A percentile compares a stretch with the other conserved stretches of the same genome.
phyloP scores from a whole-genome alignment of 2,329 filamentous ascomycete species.

The Ophiostoma sp. region DNA sequence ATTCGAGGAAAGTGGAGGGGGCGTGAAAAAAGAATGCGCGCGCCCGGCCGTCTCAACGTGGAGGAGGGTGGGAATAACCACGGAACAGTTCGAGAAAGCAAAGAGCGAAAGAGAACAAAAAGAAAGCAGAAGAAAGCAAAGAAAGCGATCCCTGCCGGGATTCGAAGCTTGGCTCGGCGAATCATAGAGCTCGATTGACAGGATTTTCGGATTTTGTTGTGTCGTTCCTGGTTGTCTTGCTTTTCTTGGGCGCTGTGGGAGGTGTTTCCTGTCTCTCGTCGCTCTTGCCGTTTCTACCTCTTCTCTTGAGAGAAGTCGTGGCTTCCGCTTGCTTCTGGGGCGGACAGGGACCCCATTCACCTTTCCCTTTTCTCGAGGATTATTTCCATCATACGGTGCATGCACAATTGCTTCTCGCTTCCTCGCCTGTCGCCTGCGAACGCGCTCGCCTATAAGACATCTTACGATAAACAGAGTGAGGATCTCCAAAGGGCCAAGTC shows the following conservation, averaged over 20 bases:
- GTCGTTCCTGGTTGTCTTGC: neutral
- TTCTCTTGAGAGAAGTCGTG: neutral
- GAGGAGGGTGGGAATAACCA: conserved; percentile 17
- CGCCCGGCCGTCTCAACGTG: neutral
- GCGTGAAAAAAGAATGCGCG: neutral
- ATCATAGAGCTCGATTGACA: conserved; percentile 20
- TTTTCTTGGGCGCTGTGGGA: neutral
- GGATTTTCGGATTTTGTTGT: neutral
- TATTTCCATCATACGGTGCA: neutral
- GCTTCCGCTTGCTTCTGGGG: neutral
- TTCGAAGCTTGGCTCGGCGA: conserved; percentile 16
- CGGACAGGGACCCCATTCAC: neutral
- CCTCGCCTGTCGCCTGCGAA: neutral
- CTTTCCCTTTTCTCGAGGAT: neutral
- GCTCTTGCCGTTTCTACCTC: neutral
- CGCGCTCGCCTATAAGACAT: neutral
- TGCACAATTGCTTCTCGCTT: neutral
- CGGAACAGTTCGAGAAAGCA: neutral
- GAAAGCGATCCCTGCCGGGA: neutral
- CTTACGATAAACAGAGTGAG: neutral
- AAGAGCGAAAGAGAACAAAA: neutral
- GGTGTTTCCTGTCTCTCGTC: conserved; percentile 4
- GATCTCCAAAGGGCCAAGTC: neutral
- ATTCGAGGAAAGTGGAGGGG: conserved; percentile 10
- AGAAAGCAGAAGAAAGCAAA: neutral